Conservation (phyloP, 257 asterid species). For the Rauvolfia tetraphylla region DNA sequence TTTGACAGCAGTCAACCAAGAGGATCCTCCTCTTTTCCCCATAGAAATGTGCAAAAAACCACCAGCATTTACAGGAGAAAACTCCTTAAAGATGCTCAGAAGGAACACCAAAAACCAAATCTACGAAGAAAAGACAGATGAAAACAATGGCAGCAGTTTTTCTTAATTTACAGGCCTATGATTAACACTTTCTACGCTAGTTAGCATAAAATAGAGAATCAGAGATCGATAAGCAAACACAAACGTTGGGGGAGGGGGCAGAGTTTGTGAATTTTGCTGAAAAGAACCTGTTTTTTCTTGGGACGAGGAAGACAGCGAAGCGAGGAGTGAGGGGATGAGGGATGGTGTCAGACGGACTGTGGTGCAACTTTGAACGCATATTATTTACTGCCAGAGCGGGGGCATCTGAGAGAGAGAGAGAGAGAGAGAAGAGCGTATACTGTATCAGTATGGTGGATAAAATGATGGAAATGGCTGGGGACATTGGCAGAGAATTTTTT, state of each 20-base stretch:
- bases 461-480: too few relatives aligned
- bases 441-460: too few relatives aligned
- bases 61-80: neutral
- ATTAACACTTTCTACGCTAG: neutral
- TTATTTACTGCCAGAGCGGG: neutral
- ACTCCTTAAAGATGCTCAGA: neutral
- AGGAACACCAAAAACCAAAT: neutral
- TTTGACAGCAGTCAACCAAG: slow-evolving; percentile 90
- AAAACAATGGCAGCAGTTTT: neutral
- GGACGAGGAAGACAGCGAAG: slow-evolving; percentile 1
- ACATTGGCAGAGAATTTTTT: too few relatives aligned
- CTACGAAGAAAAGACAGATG: neutral
- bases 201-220: neutral
- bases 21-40: slow-evolving; percentile 66
- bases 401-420: neutral
- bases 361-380: neutral
- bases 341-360: neutral
- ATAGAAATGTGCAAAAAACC: slow-evolving; percentile 13
- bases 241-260: neutral
- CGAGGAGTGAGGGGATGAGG: neutral
- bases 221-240: neutral
- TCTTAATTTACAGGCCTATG: neutral
- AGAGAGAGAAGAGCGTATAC: neutral
- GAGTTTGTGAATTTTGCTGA: neutral
- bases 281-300: neutral